phyloP scores from a whole-genome alignment of 2,329 filamentous ascomycete species.

The Cladobotryum mycophilum region DNA sequence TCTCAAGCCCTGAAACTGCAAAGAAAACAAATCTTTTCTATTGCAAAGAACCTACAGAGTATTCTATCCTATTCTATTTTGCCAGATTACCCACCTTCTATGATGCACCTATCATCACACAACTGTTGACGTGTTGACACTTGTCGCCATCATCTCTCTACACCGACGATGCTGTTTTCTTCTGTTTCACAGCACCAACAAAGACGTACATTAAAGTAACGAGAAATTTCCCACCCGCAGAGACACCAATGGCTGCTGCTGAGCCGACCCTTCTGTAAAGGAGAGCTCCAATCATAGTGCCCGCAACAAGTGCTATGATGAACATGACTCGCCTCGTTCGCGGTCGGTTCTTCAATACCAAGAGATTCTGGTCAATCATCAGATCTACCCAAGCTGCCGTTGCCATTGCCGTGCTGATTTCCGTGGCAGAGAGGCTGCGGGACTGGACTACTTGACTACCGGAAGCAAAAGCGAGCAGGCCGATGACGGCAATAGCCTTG shows the following conservation, averaged over 20 bases:
- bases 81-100: neutral
- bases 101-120: neutral
- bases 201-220: slow-evolving; percentile 18
- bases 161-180: slow-evolving; percentile 6
- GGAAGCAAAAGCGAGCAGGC: slow-evolving; percentile 47
- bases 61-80: too few species aligned
- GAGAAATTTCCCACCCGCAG: slow-evolving; percentile 20
- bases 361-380: slow-evolving; percentile 47
- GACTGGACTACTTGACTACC: slow-evolving; percentile 55
- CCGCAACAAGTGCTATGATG: slow-evolving; percentile 39
- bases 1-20: too few species aligned
- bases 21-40: too few species aligned
- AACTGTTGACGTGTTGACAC: too few species aligned
- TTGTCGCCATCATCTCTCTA: neutral
- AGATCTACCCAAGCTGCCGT: slow-evolving; percentile 58
- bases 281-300: slow-evolving; percentile 46
- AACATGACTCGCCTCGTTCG: slow-evolving; percentile 46
- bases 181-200: slow-evolving; percentile 13
- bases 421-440: slow-evolving; percentile 47
- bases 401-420: slow-evolving; percentile 60
- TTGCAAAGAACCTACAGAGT: too few species aligned
- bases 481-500: slow-evolving; percentile 39
- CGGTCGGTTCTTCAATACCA: slow-evolving; percentile 40
- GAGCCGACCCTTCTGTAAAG: slow-evolving; percentile 29
- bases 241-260: slow-evolving; percentile 18